Conservation (phyloP, 805 yeast species). For the Spathaspora sp. region DNA sequence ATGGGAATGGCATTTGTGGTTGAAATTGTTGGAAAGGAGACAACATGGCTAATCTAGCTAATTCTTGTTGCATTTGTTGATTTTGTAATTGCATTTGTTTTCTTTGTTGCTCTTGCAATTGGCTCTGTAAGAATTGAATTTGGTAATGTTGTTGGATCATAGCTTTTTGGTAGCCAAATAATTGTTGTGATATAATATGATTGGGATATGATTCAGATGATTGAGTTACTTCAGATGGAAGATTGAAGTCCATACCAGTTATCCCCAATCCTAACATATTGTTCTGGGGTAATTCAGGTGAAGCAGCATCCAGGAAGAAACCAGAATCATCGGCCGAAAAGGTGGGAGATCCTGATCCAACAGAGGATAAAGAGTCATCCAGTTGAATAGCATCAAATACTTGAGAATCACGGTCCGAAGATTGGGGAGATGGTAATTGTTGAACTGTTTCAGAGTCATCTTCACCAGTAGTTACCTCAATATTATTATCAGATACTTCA, state of each 20-base stretch:
- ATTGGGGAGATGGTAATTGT: slow-evolving; percentile 15
- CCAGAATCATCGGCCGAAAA: not conserved
- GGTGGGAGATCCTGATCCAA: not conserved
- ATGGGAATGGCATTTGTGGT: slow-evolving; percentile 7
- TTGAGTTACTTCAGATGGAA: slow-evolving; percentile 2
- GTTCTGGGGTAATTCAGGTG: not conserved
- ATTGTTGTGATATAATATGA: slow-evolving; percentile 8
- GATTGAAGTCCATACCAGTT: slow-evolving; percentile 15
- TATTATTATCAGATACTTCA: slow-evolving; percentile 7
- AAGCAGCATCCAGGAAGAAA: not conserved
- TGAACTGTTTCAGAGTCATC: not conserved
- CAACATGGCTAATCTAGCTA: not conserved
- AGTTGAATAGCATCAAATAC: slow-evolving; percentile 9
- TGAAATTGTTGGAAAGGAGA: slow-evolving; percentile 8
- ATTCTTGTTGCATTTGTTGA: slow-evolving; percentile 2
- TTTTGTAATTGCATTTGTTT: slow-evolving; percentile 9
- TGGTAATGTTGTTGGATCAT: slow-evolving; percentile 22
- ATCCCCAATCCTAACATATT: slow-evolving; percentile 26
- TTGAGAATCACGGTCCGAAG: slow-evolving; percentile 8
- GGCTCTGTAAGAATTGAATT: slow-evolving; percentile 18
- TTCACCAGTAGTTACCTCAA: not conserved
- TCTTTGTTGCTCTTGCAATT: slow-evolving; percentile 20
- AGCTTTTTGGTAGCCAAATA: slow-evolving; percentile 16
- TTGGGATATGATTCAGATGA: slow-evolving; percentile 7
- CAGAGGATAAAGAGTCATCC: not conserved